Conservation (phyloP, 805 yeast species). For the Pichia paraexigua region DNA sequence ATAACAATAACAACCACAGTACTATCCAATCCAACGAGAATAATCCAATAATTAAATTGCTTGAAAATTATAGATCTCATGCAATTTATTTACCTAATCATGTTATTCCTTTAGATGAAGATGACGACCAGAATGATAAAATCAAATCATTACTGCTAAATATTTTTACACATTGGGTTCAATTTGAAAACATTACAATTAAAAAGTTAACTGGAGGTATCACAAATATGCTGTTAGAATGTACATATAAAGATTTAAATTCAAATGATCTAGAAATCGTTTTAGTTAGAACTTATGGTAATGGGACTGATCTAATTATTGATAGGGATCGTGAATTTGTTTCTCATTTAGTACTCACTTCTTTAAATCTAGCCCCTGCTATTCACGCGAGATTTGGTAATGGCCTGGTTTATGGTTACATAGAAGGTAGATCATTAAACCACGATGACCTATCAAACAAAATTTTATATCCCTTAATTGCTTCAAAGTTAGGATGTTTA, state of each 20-base stretch:
- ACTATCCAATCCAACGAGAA: neutral
- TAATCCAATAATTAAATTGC: neutral
- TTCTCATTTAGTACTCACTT: constrained; percentile 55
- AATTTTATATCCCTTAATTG: constrained; percentile 46
- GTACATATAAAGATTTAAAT: constrained; percentile 21
- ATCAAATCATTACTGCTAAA: constrained; percentile 32
- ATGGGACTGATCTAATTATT: constrained; percentile 62
- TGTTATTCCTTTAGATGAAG: constrained; percentile 29
- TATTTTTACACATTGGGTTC: constrained; percentile 36
- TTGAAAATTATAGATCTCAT: constrained; percentile 33
- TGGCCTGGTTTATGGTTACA: constrained; percentile 64
- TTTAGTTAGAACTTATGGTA: constrained; percentile 65
- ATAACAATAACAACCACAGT: neutral
- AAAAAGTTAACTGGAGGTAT: constrained; percentile 53
- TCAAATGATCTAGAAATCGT: constrained; percentile 28
- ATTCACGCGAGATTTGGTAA: constrained; percentile 61
- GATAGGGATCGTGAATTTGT: constrained; percentile 70
- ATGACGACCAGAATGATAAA: constrained; percentile 24
- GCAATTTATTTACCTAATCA: constrained; percentile 43
- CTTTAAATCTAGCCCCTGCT: constrained; percentile 58
- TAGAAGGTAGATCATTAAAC: constrained; percentile 54
- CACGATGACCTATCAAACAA: constrained; percentile 45
- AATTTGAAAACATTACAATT: constrained; percentile 26
- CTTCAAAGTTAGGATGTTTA: constrained; percentile 65
- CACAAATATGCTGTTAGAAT: constrained; percentile 50